Percentiles rank a stretch among this genome's conserved stretches.
Conservation (phyloP, 192 early-diverging fungal genomes). For the Gryganskiella cystojenkinii region DNA sequence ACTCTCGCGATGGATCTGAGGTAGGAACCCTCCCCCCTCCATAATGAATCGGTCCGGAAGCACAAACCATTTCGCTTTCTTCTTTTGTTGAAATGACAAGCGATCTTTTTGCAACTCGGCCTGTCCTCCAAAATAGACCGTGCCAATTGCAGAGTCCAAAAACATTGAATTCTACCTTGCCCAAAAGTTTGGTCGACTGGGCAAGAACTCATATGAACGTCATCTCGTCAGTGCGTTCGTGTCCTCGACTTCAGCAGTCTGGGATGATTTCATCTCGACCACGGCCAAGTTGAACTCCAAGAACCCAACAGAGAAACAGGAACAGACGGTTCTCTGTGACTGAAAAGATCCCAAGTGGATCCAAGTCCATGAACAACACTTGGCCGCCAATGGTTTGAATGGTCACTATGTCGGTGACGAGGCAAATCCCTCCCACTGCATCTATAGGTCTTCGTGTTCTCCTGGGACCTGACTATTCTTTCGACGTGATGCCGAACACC, state of each 20-base stretch:
- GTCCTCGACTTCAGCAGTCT: slow-evolving; percentile 11
- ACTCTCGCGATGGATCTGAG: slow-evolving; percentile 33
- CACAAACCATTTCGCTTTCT: too few relatives aligned
- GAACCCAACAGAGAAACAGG: slow-evolving; percentile 17
- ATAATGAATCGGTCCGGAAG: too few relatives aligned
- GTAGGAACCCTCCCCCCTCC: too few relatives aligned
- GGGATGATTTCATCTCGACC: slow-evolving; percentile 6
- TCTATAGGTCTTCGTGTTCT: too few relatives aligned
- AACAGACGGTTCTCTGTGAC: neutral
- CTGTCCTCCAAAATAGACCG: slow-evolving; percentile 8
- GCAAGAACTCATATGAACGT: slow-evolving; percentile 25
- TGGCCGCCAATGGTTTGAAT: slow-evolving; percentile 33
- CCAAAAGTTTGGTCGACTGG: slow-evolving; percentile 5
- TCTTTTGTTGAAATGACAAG: neutral
- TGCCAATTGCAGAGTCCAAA: slow-evolving; percentile 20
- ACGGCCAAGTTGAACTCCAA: neutral
- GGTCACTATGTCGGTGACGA: slow-evolving; percentile 39
- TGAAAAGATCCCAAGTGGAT: slow-evolving; percentile 27
- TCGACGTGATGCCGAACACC: too few relatives aligned
- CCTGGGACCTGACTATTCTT: neutral
- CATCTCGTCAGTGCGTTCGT: slow-evolving; percentile 11
- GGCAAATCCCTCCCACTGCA: slow-evolving; percentile 2
- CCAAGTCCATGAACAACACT: slow-evolving; percentile 36
- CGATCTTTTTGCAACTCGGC: neutral
- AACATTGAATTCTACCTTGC: slow-evolving; percentile 30